Evolutionary conservation across 345 rosid species (phyloP).

Genomic region (Stellera chamaejasme): DNA sequence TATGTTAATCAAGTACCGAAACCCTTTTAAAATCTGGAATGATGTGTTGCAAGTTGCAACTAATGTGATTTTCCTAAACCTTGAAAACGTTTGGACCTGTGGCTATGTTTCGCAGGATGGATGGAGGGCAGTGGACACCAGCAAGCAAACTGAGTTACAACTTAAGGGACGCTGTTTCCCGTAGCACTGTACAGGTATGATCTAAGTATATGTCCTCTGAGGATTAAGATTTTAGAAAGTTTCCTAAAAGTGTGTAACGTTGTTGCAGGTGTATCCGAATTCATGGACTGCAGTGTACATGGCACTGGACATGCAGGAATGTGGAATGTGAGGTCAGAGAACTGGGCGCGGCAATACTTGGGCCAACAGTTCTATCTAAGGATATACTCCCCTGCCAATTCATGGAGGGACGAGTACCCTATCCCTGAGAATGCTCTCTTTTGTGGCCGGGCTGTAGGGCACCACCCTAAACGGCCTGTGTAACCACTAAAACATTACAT

Average conservation of each 20-base stretch:
- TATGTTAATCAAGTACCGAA: constrained; percentile 19
- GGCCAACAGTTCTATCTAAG: constrained; percentile 71
- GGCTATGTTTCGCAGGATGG: constrained; percentile 38
- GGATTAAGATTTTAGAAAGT: not conserved
- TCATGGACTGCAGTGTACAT: constrained; percentile 70
- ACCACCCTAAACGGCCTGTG: constrained; percentile 11
- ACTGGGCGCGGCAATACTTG: constrained; percentile 57
- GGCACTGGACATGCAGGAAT: constrained; percentile 71
- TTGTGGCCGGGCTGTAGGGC: constrained; percentile 52
- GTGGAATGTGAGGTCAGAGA: constrained; percentile 75
- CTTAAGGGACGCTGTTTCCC: constrained; percentile 50
- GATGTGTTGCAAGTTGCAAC: not conserved
- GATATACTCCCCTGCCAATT: constrained; percentile 40
- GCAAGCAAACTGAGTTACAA: constrained; percentile 48
- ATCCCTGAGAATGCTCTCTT: constrained; percentile 53
- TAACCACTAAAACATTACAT: not conserved
- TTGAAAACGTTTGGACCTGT: not conserved
- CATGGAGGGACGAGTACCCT: constrained; percentile 64
- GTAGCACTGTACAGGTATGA: constrained; percentile 61
- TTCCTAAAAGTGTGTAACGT: not conserved
- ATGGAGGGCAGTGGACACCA: constrained; percentile 66
- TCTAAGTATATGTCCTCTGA: not conserved
- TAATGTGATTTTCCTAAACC: not conserved
- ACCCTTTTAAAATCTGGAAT: not conserved
- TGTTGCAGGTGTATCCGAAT: constrained; percentile 50